phyloP scores from a whole-genome alignment of 176 grass and related monocot species.

The Carex parvula region DNA sequence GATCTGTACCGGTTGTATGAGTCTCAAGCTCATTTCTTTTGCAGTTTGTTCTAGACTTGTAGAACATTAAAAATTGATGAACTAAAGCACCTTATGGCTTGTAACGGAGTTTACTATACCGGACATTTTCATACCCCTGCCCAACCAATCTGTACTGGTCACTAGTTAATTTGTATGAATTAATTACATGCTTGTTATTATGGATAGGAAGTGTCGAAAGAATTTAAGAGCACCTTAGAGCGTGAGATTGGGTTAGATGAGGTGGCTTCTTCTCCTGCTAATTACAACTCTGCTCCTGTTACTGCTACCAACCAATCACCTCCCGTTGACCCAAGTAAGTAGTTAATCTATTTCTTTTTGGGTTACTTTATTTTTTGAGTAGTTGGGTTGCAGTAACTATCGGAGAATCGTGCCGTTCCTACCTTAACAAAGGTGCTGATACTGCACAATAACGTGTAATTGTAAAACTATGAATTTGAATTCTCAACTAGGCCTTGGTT shows the following conservation, averaged over 20 bases:
- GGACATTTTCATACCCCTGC: background rate
- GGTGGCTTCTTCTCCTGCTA: constrained; percentile 46
- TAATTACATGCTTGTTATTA: background rate
- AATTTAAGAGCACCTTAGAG: constrained; percentile 94
- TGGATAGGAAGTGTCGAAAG: constrained; percentile 82
- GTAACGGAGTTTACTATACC: background rate
- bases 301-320: constrained; percentile 43
- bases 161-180: constrained; percentile 19
- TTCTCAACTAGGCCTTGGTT: background rate
- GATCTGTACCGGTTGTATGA: background rate
- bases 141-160: too few species aligned
- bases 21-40: background rate
- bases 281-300: constrained; percentile 43
- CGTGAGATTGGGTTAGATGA: constrained; percentile 94
- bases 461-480: background rate
- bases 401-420: background rate
- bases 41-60: background rate
- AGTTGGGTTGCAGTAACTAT: background rate
- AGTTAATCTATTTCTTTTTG: constrained; percentile 10
- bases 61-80: background rate
- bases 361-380: background rate
- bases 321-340: constrained; percentile 54
- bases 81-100: background rate
- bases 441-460: background rate
- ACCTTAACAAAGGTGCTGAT: background rate